Evolutionary conservation across 176 grass and related monocot genomes (phyloP).

Genomic region (Aegilops longissima): DNA sequence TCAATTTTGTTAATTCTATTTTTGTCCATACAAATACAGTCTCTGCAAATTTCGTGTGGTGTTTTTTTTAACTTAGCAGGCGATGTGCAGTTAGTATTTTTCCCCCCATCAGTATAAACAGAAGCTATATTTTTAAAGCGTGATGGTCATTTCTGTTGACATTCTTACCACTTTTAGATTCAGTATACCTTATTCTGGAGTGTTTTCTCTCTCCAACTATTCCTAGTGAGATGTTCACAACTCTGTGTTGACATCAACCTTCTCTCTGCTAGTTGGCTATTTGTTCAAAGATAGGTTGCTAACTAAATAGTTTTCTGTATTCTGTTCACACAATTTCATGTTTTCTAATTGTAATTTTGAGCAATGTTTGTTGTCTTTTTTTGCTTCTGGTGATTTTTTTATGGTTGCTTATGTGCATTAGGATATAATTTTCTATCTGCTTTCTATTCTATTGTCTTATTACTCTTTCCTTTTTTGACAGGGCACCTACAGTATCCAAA

Average conservation of each 20-base stretch:
- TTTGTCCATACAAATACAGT: background rate
- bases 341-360: background rate
- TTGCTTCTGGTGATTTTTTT: constrained; percentile 16
- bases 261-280: background rate
- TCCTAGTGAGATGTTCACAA: background rate
- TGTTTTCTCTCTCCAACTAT: background rate
- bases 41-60: background rate
- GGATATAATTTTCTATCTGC: background rate
- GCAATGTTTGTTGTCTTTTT: background rate
- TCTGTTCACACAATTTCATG: background rate
- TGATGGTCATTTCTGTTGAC: background rate
- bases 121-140: background rate
- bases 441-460: constrained; percentile 5
- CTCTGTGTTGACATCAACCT: background rate
- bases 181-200: background rate
- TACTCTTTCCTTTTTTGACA: constrained; percentile 35
- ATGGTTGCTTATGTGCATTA: background rate
- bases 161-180: background rate
- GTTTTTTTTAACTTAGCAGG: background rate
- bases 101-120: background rate
- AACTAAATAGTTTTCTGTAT: background rate
- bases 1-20: background rate
- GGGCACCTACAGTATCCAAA: constrained; percentile 97
- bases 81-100: background rate
- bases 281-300: background rate